phyloP scores from a whole-genome alignment of 202 grass and related monocot genomes.

The Zoysia matrella region DNA sequence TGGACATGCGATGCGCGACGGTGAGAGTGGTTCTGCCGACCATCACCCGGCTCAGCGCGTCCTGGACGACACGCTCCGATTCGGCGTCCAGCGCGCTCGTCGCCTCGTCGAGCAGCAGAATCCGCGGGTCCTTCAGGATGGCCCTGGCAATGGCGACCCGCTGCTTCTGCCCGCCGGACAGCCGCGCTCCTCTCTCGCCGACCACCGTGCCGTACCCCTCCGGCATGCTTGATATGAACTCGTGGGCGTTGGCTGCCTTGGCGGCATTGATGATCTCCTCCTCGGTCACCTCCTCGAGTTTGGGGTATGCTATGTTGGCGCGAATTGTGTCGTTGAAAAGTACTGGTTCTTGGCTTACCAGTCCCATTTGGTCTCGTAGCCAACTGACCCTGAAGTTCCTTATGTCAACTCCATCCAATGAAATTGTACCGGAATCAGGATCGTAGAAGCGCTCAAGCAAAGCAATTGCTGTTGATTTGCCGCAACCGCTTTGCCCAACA shows the following conservation, averaged over 20 bases:
- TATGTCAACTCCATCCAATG: slow-evolving; percentile 51
- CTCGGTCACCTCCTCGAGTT: slow-evolving; percentile 43
- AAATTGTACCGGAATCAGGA: slow-evolving; percentile 49
- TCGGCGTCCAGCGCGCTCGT: slow-evolving; percentile 90
- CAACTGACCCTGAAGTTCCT: slow-evolving; percentile 49
- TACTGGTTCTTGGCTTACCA: slow-evolving; percentile 67
- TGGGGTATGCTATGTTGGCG: slow-evolving; percentile 65
- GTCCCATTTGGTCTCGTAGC: slow-evolving; percentile 55
- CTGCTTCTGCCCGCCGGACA: slow-evolving; percentile 25
- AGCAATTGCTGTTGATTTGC: slow-evolving; percentile 56
- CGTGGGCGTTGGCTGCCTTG: slow-evolving; percentile 50
- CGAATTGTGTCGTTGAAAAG: background rate
- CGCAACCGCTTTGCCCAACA: slow-evolving; percentile 58
- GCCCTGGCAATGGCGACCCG: too few species aligned
- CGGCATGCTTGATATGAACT: slow-evolving; percentile 62
- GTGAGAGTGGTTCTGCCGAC: too few species aligned
- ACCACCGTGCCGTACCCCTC: slow-evolving; percentile 49
- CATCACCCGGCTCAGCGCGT: too few species aligned
- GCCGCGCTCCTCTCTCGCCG: slow-evolving; percentile 36
- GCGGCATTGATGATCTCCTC: slow-evolving; percentile 55
- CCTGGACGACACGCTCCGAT: slow-evolving; percentile 44
- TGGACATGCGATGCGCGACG: too few species aligned
- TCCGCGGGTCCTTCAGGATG: too few species aligned
- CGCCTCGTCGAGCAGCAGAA: slow-evolving; percentile 71
- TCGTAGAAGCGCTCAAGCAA: slow-evolving; percentile 61